These are phyloP conservation scores for Mycena floridula DNA, from an alignment of 768 basidiomycete species.

Conservation along the genomic window DNA sequence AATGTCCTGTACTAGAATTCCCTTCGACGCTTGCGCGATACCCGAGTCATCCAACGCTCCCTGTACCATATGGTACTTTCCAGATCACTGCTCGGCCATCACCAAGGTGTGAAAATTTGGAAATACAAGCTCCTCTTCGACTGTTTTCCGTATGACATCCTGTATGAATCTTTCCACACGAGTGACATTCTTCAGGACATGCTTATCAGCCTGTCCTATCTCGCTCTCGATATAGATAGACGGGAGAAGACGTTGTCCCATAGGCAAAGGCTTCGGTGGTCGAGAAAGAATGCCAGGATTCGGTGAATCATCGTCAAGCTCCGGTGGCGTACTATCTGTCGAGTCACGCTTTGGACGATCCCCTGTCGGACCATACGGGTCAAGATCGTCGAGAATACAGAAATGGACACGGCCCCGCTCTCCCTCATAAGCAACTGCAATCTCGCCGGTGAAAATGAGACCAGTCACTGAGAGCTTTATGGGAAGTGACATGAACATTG, in stretches of 20 bases:
- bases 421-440: slow-evolving; percentile 90
- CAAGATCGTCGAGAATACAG: slow-evolving; percentile 82
- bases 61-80: neutral
- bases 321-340: slow-evolving; percentile 49
- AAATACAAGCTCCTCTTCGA: slow-evolving; percentile 95
- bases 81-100: slow-evolving; percentile 31
- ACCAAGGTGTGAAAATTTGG: slow-evolving; percentile 89
- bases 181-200: slow-evolving; percentile 92
- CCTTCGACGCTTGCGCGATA: too few species aligned
- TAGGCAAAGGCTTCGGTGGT: slow-evolving; percentile 61
- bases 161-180: slow-evolving; percentile 94
- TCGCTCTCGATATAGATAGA: slow-evolving; percentile 92
- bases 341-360: slow-evolving; percentile 41
- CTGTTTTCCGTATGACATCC: slow-evolving; percentile 89
- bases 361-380: slow-evolving; percentile 76
- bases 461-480: slow-evolving; percentile 91
- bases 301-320: slow-evolving; percentile 52
- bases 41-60: neutral
- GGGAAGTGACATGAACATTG: slow-evolving; percentile 94
- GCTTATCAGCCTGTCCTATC: slow-evolving; percentile 93
- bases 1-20: neutral
- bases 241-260: slow-evolving; percentile 80
- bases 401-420: slow-evolving; percentile 76
- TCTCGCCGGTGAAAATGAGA: slow-evolving; percentile 78
- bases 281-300: slow-evolving; percentile 28